Percentiles rank a stretch among this genome's conserved stretches.
These are phyloP conservation scores for Amauroascus verrucosus DNA, from an alignment of 2,329 filamentous ascomycete species.

Conservation along the genomic window DNA sequence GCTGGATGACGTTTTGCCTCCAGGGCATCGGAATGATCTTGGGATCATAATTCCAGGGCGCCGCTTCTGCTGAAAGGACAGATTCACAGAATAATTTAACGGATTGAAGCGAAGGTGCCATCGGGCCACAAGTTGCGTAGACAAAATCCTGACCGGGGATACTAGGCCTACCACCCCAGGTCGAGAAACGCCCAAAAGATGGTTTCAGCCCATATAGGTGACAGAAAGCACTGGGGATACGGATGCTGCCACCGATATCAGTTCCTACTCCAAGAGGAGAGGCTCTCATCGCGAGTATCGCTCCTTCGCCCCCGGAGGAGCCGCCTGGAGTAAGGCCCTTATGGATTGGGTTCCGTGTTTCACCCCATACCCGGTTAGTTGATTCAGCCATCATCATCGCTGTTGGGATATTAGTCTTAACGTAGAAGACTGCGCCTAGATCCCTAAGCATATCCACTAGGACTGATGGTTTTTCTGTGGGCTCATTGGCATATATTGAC, in stretches of 20 bases:
- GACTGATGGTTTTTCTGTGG: constrained; percentile 22
- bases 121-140: constrained; percentile 31
- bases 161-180: constrained; percentile 28
- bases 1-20: constrained; percentile 26
- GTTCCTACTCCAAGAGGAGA: constrained; percentile 29
- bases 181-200: constrained; percentile 31
- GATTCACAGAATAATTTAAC: constrained; percentile 30
- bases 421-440: constrained; percentile 35
- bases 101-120: constrained; percentile 28
- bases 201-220: constrained; percentile 34
- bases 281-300: constrained; percentile 26
- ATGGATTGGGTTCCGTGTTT: constrained; percentile 31
- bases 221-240: constrained; percentile 32
- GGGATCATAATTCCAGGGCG: constrained; percentile 32
- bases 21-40: constrained; percentile 33
- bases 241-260: constrained; percentile 35
- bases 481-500: constrained; percentile 14
- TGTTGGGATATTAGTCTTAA: constrained; percentile 33
- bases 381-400: constrained; percentile 39
- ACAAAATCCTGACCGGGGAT: constrained; percentile 34
- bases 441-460: constrained; percentile 32
- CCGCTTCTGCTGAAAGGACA: constrained; percentile 25
- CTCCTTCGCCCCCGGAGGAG: constrained; percentile 30
- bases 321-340: constrained; percentile 28
- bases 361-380: constrained; percentile 35